phyloP scores from a whole-genome alignment of 805 yeast species.

The Pichia ethanolica region DNA sequence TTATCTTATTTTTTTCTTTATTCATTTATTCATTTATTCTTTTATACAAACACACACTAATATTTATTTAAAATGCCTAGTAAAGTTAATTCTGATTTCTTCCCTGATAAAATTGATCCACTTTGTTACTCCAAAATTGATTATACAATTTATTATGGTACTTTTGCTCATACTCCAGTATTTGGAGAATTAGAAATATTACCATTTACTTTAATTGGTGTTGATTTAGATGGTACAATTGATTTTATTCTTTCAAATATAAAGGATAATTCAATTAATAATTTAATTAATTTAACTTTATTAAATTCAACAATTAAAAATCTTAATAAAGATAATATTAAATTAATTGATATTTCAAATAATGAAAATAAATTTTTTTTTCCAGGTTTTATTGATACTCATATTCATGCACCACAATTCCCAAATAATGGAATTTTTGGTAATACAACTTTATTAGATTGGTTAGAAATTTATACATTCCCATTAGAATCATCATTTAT shows the following conservation, averaged over 20 bases:
- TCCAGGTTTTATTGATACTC: conserved; percentile 81
- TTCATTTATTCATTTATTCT: too few relatives aligned
- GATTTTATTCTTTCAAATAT: conserved; percentile 25
- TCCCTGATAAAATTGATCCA: conserved; percentile 13
- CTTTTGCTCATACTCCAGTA: conserved; percentile 64
- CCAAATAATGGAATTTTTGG: conserved; percentile 83
- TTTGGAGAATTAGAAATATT: conserved; percentile 51
- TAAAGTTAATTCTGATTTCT: conserved; percentile 12
- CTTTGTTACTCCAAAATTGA: conserved; percentile 11
- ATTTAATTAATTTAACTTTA: conserved; percentile 6
- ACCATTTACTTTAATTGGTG: conserved; percentile 54
- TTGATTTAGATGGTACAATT: conserved; percentile 49
- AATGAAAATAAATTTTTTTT: conserved; percentile 52
- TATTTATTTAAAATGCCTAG: conserved; percentile 7
- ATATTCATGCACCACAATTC: conserved; percentile 78
- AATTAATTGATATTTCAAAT: conserved; percentile 28
- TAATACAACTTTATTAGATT: conserved; percentile 74
- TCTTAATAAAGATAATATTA: conserved; percentile 19
- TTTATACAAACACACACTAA: too few relatives aligned
- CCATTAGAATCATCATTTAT: conserved; percentile 71
- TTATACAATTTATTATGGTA: conserved; percentile 52
- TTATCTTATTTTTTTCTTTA: background rate
- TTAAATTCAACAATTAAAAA: background rate
- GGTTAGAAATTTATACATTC: conserved; percentile 85
- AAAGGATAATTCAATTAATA: conserved; percentile 1